A percentile compares a stretch with the other conserved stretches of the same genome.
These are phyloP conservation scores for Carnegiea gigantea DNA, from an alignment of 179 eudicot genomes.

Conservation along the genomic window DNA sequence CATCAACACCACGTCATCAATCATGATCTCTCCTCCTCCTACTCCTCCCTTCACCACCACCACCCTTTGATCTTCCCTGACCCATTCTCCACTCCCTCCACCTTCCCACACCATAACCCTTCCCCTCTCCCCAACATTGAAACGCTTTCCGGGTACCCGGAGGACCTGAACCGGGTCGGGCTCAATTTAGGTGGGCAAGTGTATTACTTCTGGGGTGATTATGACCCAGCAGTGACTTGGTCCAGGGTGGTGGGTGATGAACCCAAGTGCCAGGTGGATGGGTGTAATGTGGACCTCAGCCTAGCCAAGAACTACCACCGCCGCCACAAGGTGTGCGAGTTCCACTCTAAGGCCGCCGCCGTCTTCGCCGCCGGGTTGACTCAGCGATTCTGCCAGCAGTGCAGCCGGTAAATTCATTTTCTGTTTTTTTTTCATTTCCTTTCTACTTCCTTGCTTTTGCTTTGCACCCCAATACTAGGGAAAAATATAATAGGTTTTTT, in stretches of 20 bases:
- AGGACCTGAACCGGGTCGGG: background rate
- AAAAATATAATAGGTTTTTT: too few relatives aligned
- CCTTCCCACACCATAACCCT: background rate
- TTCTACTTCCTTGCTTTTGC: too few relatives aligned
- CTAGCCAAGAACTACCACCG: background rate
- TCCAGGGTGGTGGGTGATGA: background rate
- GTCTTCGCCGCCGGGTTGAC: background rate
- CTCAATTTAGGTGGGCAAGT: background rate
- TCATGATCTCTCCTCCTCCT: background rate
- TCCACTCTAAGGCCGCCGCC: background rate
- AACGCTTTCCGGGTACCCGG: background rate
- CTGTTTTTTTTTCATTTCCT: too few relatives aligned
- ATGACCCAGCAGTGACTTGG: background rate
- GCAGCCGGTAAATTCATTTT: background rate
- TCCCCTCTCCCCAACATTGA: background rate
- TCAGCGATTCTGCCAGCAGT: conserved; percentile 1
- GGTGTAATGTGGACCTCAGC: background rate
- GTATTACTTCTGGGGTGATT: background rate
- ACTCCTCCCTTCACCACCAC: background rate
- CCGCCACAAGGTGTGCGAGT: background rate
- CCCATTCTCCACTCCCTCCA: background rate
- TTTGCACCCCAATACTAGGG: too few relatives aligned
- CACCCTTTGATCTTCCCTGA: background rate
- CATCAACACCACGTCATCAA: background rate
- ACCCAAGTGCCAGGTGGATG: background rate